A percentile compares a stretch with the other conserved stretches of the same genome.
Conservation (phyloP, 495 filamentous ascomycete genomes). For the Thermothielavioides terrestris region DNA sequence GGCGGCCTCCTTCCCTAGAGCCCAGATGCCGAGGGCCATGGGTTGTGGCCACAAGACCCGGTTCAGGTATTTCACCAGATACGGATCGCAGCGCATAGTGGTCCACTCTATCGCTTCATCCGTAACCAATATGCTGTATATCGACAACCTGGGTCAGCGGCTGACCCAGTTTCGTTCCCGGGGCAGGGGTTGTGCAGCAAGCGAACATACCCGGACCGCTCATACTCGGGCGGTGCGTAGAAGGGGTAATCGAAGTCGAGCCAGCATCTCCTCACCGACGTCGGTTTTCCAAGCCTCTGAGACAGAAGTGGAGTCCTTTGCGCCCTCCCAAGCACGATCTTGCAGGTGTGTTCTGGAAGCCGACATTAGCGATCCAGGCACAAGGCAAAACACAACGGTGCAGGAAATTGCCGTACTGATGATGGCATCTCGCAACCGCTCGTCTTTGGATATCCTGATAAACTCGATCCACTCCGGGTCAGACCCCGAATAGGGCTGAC, state of each 20-base stretch:
- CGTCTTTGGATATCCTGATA: conserved; percentile 47
- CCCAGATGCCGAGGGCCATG: conserved; percentile 27
- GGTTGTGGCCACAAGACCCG: conserved; percentile 31
- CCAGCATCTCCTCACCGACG: conserved; percentile 25
- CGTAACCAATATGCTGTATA: conserved; percentile 26
- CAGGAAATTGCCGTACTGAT: no score
- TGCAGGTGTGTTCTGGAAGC: conserved; percentile 21
- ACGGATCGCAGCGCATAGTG: conserved; percentile 23
- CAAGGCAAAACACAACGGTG: no score
- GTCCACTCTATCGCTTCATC: conserved; percentile 24
- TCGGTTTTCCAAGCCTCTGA: conserved; percentile 14
- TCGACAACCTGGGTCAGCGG: not conserved
- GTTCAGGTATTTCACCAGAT: conserved; percentile 19
- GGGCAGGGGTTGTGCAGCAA: not conserved
- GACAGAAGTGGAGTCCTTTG: conserved; percentile 6
- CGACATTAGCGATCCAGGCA: conserved; percentile 6
- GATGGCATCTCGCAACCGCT: no score
- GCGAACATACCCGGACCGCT: conserved; percentile 30
- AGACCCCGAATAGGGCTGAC: conserved; percentile 44
- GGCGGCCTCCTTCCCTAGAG: conserved; percentile 23
- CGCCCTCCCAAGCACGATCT: conserved; percentile 15
- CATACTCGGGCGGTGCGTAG: conserved; percentile 33
- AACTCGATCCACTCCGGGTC: conserved; percentile 70
- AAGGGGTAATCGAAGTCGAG: conserved; percentile 35
- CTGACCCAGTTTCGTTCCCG: not conserved